These are phyloP conservation scores for Kuraishia ogatae DNA, from an alignment of 805 yeast species.

Conservation along the genomic window DNA sequence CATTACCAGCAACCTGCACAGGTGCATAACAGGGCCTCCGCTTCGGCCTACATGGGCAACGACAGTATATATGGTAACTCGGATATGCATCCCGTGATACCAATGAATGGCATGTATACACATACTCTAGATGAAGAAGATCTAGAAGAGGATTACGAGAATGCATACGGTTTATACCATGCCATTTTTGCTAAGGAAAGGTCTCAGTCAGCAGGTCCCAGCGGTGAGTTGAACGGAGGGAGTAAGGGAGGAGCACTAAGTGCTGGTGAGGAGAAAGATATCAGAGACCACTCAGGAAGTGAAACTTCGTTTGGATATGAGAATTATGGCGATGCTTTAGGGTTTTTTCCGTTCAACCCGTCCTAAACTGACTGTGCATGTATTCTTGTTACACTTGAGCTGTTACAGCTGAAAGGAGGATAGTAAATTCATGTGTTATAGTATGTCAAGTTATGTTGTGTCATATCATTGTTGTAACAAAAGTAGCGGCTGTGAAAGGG, in stretches of 20 bases:
- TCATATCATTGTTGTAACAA: not conserved
- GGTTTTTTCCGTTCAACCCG: conserved; percentile 14
- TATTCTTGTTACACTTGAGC: not conserved
- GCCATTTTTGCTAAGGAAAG: conserved; percentile 17
- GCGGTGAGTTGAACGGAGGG: not conserved
- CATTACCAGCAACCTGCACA: conserved; percentile 20
- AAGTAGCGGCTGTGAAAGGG: not conserved
- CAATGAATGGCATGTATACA: conserved; percentile 2
- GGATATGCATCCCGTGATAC: not conserved
- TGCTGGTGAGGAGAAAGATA: conserved; percentile 2
- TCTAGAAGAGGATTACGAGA: conserved; percentile 17
- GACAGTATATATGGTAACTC: conserved; percentile 4
- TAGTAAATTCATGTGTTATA: not conserved
- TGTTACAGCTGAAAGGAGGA: not conserved
- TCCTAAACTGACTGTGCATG: not conserved
- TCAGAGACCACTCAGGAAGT: not conserved
- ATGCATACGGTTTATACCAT: conserved; percentile 25
- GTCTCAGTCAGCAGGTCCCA: not conserved
- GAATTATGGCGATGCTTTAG: conserved; percentile 7
- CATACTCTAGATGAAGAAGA: conserved; percentile 22
- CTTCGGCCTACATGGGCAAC: not conserved
- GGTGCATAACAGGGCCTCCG: conserved; percentile 1
- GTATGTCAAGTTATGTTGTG: no score
- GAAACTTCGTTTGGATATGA: conserved; percentile 1
- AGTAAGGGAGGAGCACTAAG: conserved; percentile 2